A percentile compares a stretch with the other conserved stretches of the same genome.
phyloP scores from a whole-genome alignment of 345 rosid genomes.

The Eucalyptus curtisii region DNA sequence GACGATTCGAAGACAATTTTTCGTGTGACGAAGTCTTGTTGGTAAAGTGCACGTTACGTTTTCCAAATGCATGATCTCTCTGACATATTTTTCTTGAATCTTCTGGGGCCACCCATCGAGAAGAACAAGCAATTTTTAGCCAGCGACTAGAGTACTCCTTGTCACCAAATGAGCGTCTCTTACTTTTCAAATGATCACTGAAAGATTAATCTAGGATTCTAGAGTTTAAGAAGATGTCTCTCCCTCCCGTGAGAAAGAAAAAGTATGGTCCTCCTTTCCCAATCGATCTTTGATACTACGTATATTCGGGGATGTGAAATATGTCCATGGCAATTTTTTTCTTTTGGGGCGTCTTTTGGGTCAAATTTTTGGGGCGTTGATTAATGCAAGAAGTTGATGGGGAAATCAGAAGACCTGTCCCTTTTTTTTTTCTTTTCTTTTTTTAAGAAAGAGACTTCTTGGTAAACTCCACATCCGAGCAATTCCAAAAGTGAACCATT shows the following conservation, averaged over 20 bases:
- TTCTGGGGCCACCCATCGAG: not conserved
- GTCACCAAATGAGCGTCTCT: not conserved
- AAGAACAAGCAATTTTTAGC: not conserved
- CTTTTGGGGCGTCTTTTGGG: too few species aligned
- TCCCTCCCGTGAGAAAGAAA: not conserved
- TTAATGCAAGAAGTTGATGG: too few species aligned
- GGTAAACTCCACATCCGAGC: too few species aligned
- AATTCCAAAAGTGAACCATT: too few species aligned
- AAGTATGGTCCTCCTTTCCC: not conserved
- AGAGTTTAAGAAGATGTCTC: not conserved
- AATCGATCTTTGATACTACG: not conserved
- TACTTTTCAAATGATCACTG: not conserved
- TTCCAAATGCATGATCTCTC: too few species aligned
- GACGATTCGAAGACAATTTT: not conserved
- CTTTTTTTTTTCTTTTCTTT: accelerated
- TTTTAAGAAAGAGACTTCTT: too few species aligned
- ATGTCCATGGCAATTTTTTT: too few species aligned
- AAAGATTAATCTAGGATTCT: not conserved
- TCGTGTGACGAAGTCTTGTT: not conserved
- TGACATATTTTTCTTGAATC: not conserved
- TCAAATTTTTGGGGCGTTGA: too few species aligned
- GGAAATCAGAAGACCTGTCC: too few species aligned
- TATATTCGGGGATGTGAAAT: too few species aligned
- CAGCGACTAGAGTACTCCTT: not conserved
- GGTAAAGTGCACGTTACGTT: not conserved